phyloP scores from a whole-genome alignment of 192 early-diverging fungal genomes.

The Phlyctochytrium arcticum region DNA sequence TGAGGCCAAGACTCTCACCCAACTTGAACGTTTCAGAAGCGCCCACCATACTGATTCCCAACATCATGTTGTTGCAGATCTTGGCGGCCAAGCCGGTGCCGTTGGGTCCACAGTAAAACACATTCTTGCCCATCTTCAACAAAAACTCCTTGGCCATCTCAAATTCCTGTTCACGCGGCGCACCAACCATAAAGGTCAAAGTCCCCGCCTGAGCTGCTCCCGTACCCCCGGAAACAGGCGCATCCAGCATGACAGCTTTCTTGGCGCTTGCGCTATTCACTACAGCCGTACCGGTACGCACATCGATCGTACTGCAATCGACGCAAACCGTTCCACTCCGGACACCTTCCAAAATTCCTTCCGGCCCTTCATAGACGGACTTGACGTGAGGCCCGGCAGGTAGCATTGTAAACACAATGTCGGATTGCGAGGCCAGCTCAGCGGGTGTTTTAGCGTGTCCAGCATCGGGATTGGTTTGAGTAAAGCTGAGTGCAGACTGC shows the following conservation, averaged over 20 bases:
- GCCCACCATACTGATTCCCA: slow-evolving; percentile 92
- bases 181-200: slow-evolving; percentile 96
- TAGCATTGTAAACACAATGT: slow-evolving; percentile 87
- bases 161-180: slow-evolving; percentile 52
- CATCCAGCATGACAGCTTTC: slow-evolving; percentile 70
- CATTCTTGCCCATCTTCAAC: slow-evolving; percentile 81
- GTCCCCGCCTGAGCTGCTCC: slow-evolving; percentile 84
- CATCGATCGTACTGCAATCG: slow-evolving; percentile 93
- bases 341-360: slow-evolving; percentile 59
- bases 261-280: slow-evolving; percentile 56
- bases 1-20: slow-evolving; percentile 82
- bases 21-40: slow-evolving; percentile 90
- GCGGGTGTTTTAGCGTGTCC: slow-evolving; percentile 56
- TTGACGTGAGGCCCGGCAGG: slow-evolving; percentile 80
- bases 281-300: slow-evolving; percentile 68
- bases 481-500: slow-evolving; percentile 52
- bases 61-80: slow-evolving; percentile 96
- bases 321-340: slow-evolving; percentile 46
- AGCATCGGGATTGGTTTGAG: slow-evolving; percentile 29
- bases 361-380: slow-evolving; percentile 73
- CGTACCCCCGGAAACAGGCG: slow-evolving; percentile 92
- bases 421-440: slow-evolving; percentile 64
- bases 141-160: slow-evolving; percentile 49
- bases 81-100: slow-evolving; percentile 91
- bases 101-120: slow-evolving; percentile 76